Conservation (phyloP, 2,329 filamentous ascomycete species). For the Sclerotinia glacialis region DNA sequence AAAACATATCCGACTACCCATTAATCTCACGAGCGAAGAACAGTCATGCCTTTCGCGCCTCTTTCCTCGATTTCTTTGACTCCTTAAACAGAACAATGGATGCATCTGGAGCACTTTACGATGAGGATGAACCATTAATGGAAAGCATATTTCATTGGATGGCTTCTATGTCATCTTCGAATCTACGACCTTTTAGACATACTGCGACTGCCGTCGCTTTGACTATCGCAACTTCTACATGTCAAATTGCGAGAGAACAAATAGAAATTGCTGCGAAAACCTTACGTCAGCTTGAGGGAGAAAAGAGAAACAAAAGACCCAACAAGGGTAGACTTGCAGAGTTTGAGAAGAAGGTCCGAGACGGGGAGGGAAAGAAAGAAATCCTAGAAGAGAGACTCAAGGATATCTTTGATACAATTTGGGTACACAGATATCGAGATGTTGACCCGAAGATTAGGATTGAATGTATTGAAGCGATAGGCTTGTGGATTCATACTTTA, state of each 20-base stretch:
- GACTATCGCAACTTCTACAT: slow-evolving; percentile 74
- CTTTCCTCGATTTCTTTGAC: slow-evolving; percentile 75
- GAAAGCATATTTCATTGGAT: slow-evolving; percentile 92
- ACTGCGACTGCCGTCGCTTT: slow-evolving; percentile 85
- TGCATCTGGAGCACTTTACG: slow-evolving; percentile 77
- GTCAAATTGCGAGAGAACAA: slow-evolving; percentile 67
- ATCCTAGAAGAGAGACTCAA: slow-evolving; percentile 68
- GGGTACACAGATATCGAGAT: slow-evolving; percentile 93
- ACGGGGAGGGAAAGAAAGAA: slow-evolving; percentile 44
- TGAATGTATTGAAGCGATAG: slow-evolving; percentile 83
- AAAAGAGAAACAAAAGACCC: slow-evolving; percentile 67
- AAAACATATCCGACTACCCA: slow-evolving; percentile 86
- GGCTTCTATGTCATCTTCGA: slow-evolving; percentile 83
- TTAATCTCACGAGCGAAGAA: slow-evolving; percentile 79
- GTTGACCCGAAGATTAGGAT: slow-evolving; percentile 84
- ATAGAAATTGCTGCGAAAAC: slow-evolving; percentile 71
- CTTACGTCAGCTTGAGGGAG: slow-evolving; percentile 74
- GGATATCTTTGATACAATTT: slow-evolving; percentile 88
- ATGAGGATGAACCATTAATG: slow-evolving; percentile 63
- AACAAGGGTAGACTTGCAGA: slow-evolving; percentile 77
- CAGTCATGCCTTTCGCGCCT: slow-evolving; percentile 72
- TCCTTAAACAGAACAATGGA: slow-evolving; percentile 75
- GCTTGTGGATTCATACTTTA: slow-evolving; percentile 81
- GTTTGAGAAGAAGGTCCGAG: slow-evolving; percentile 66
- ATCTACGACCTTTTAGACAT: slow-evolving; percentile 86